Base-by-base conservation (phyloP, 2,329 filamentous ascomycete species). In the Aureobasidium subglaciale region DNA sequence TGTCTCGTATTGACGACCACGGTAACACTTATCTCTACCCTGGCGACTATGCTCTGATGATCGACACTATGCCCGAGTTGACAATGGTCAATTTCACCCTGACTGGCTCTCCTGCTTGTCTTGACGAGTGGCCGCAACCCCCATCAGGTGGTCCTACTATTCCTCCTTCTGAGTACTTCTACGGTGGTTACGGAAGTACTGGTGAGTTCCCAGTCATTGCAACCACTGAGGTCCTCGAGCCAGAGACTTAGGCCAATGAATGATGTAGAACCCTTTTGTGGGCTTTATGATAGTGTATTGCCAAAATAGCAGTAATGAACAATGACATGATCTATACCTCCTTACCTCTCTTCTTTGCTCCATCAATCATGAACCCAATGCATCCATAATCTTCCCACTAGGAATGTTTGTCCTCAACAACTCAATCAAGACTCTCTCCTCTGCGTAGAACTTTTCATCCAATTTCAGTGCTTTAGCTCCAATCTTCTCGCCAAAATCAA, bases 11-110 rank as follows among this genome's bases (percentile, higher is more conserved):
- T 0, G 77, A 81, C 56, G 71, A 75, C 37, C 67, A 65, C 2
- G 81, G 80, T 0, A 75, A 78, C 58, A 71, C 69, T 45, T 73
- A 80, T 13, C 62, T 83, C 9, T 82, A 79, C 63, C 79, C 79
- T 0, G 80, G 78, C 0, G 70, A 70, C 16, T 83, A 83, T 59
- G 70, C 64, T 7, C 42, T 81, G 10, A 61, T 71, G 46, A 52
- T 81, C 8, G 78, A 81, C 62, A 65, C 71, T 55, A 71, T 73
- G 48, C 69, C 71, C 2, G 37, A 53, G 49, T 62, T 71, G 45
- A 68, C 71, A 0, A 66, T 59, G 32, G 60, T 73, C 40, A 71
- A 72, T 20, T 78, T 82, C 58, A 73, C 68, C 2, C 65, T 81
- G 57, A 76, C 70, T 0, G 79, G 78, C 0, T 64, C 72, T 1